Base-by-base conservation (phyloP, 306 rosid species). In the Trifolium fragiferum region DNA sequence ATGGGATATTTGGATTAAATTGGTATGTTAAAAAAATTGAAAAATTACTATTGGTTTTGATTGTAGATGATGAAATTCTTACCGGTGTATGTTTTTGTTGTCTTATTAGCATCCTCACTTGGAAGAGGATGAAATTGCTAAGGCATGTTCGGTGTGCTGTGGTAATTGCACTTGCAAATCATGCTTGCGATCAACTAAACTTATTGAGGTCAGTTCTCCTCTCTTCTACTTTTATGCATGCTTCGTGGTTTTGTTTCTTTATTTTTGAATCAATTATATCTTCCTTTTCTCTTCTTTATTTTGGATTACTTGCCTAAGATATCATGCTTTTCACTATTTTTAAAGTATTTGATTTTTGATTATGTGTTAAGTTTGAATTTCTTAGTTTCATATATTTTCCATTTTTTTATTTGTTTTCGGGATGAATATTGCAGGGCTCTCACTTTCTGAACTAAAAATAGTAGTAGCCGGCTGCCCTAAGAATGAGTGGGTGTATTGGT, bases 141-240 rank as follows among this genome's bases (percentile, higher is more conserved):
- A 87, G 78, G 66, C 74, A 38, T 93, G 98, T 73, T 96, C 97
- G 3, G 89, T 88, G 8, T 93, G 98, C 76, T 7, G 85, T 46
- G 87, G 84, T 47, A 89, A 87, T 82, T 93, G 97, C 85, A 93
- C 91, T 65, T 93, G 98, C 80, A 93, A 80, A 79, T 76, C 85
- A 23, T 93, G 98, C 71, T 67, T 93, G 87, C 81, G 89, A 7
- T 78, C 88, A 40, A 53, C 62, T 35, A 75, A 12, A 5, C 84
- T 81, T 12, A 43, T 76, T 2, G 19, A 84, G 0, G 97, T 89
- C 16, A 76, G 89, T 55, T 73, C 68, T 43, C 37, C 68, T 44
- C 33, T 51, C 1, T 25, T 58, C 6, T 55, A 10, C n/a, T n/a
- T n/a, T n/a, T n/a, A n/a, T n/a, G n/a, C n/a, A 9, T 63, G 40